Percentiles rank a stretch among this genome's conserved stretches.
These are phyloP conservation scores for Phytopythium vexans DNA, from an alignment of 352 stramenopile genomes.

Conservation along the genomic window DNA sequence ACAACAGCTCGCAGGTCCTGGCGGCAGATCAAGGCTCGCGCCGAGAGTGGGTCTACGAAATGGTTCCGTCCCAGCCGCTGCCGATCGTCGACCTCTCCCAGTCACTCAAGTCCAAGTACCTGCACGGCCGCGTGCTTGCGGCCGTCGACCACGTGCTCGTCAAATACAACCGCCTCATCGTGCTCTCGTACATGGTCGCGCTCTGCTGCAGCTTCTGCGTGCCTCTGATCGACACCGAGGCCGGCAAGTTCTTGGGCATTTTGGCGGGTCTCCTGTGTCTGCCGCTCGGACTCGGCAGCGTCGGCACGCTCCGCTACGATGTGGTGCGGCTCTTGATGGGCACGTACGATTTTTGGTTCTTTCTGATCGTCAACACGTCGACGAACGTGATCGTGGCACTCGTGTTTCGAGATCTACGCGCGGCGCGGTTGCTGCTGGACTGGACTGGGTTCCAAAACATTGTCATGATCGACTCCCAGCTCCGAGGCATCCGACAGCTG, in stretches of 20 bases:
- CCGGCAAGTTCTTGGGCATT: constrained; percentile 11
- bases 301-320: constrained; percentile 29
- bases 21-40: not conserved
- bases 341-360: constrained; percentile 48
- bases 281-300: constrained; percentile 21
- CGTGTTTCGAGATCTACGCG: constrained; percentile 26
- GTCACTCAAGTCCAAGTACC: constrained; percentile 24
- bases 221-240: constrained; percentile 12
- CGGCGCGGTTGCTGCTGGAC: constrained; percentile 18
- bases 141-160: constrained; percentile 18
- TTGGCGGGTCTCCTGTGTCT: constrained; percentile 17
- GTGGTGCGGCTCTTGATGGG: constrained; percentile 23
- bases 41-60: constrained; percentile 16
- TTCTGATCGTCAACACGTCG: constrained; percentile 19
- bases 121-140: constrained; percentile 13
- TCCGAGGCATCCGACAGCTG: constrained; percentile 17
- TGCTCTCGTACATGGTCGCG: constrained; percentile 10
- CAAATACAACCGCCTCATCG: constrained; percentile 17
- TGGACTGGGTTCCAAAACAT: constrained; percentile 29
- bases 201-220: constrained; percentile 20
- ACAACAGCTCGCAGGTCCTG: no score
- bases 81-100: constrained; percentile 31
- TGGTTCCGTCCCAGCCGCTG: constrained; percentile 24
- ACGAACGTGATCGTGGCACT: constrained; percentile 20
- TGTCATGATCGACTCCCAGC: constrained; percentile 27